These are phyloP conservation scores for Sugiyamaella mastotermitis DNA, from an alignment of 805 yeast genomes.

Conservation along the genomic window DNA sequence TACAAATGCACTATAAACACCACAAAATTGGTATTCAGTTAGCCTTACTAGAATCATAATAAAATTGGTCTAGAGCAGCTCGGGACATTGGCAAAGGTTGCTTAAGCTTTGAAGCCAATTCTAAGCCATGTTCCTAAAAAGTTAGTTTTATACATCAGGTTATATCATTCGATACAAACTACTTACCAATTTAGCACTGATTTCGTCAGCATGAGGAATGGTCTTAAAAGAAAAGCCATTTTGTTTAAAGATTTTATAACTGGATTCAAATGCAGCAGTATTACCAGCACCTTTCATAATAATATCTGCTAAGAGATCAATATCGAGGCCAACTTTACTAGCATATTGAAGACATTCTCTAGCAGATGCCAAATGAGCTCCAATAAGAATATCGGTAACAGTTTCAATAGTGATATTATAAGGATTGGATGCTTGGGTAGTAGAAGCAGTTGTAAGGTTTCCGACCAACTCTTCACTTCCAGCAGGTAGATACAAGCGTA, in stretches of 20 bases:
- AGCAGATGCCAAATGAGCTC: conserved; percentile 6
- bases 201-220: not conserved
- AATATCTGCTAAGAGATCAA: conserved; percentile 5
- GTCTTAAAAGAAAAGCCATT: not conserved
- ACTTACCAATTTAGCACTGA: conserved; percentile 3
- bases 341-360: conserved; percentile 9
- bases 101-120: conserved; percentile 3
- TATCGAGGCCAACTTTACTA: conserved; percentile 5
- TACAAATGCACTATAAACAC: too few species aligned
- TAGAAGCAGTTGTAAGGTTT: not conserved
- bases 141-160: not conserved
- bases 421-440: not conserved
- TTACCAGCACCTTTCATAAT: conserved; percentile 10
- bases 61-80: conserved; percentile 10
- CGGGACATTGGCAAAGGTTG: conserved; percentile 11
- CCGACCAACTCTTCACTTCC: conserved; percentile 4
- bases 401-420: conserved; percentile 5
- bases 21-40: too few species aligned
- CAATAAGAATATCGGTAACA: conserved; percentile 5
- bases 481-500: conserved; percentile 4
- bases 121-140: conserved; percentile 3
- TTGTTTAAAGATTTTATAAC: too few species aligned
- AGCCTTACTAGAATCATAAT: too few species aligned
- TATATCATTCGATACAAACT: not conserved
- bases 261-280: conserved; percentile 5